Conservation (phyloP, 164 flowering plant genomes). For the Stephania cephalantha region DNA sequence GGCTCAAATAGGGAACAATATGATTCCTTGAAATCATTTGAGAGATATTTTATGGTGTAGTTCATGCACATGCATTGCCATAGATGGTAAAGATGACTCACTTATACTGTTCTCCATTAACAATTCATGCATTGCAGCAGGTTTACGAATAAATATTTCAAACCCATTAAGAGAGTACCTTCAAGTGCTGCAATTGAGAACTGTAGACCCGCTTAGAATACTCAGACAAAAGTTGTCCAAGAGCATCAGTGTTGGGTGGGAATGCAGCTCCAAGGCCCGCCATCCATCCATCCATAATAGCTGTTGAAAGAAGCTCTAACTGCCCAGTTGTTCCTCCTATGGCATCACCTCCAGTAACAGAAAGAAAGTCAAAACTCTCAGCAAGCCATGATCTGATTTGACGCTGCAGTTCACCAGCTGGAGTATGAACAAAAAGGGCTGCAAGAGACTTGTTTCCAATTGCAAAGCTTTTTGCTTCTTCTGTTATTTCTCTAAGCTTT, state of each 20-base stretch:
- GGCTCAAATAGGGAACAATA: too few relatives aligned
- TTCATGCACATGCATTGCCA: too few relatives aligned
- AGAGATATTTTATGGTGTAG: too few relatives aligned
- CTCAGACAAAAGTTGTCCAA: slow-evolving; percentile 87
- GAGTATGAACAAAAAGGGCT: slow-evolving; percentile 97
- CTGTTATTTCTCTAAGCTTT: slow-evolving; percentile 91
- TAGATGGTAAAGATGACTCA: too few relatives aligned
- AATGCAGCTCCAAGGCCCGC: slow-evolving; percentile 95
- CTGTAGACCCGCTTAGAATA: slow-evolving; percentile 87
- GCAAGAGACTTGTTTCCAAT: slow-evolving; percentile 92
- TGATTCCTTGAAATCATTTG: too few relatives aligned
- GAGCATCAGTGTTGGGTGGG: slow-evolving; percentile 91
- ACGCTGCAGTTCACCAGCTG: slow-evolving; percentile 98
- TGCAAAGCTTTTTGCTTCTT: slow-evolving; percentile 93
- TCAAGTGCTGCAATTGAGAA: slow-evolving; percentile 90
- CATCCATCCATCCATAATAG: slow-evolving; percentile 99
- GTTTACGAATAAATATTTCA: neutral
- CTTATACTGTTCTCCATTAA: neutral
- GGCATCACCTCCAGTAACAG: slow-evolving; percentile 75
- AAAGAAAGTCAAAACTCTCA: slow-evolving; percentile 88
- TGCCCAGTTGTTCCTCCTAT: slow-evolving; percentile 76
- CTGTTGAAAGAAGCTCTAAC: slow-evolving; percentile 93
- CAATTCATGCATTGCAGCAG: neutral
- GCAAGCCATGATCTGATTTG: slow-evolving; percentile 97
- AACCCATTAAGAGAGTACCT: slow-evolving; percentile 37